Base-by-base conservation (phyloP, 2,329 filamentous ascomycete genomes). In the Pseudogymnoascus sp. region DNA sequence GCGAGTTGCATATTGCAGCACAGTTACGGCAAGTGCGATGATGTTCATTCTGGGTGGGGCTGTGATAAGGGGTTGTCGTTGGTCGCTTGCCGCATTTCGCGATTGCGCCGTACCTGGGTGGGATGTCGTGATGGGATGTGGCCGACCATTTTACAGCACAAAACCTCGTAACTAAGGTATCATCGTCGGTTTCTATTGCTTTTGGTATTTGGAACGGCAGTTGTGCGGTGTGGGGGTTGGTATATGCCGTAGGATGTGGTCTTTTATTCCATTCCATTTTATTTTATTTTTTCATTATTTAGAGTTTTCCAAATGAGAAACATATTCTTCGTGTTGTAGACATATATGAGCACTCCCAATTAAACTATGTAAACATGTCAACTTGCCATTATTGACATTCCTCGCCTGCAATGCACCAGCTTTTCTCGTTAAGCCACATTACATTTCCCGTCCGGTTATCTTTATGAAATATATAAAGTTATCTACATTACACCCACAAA, bases 31-130 rank as follows among this genome's bases (percentile, higher is more conserved):
- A 56, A 34, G 50, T 12, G 28, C 28, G 21, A 34, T 34, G 50
- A 56, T 56, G 28, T 56, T 56, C 28, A 25, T 12, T 56, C 50
- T 56, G 50, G n/a, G 50, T 56, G 50, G 50, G 50, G 34, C 50
- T 56, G 50, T 12, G 46, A 34, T 56, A 10, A 4, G 28, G 50
- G 14, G 25, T 7, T 56, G 50, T 56, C 50, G 50, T 56, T 34
- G 50, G 50, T 56, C 50, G 28, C 25, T 56, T 34, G 16, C n/a
- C 50, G 16, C n/a, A 56, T 56, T 56, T 4, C 10, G 50, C 50
- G 50, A 56, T 56, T 34, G 50, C 50, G 25, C 28, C n/a, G 50
- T 56, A 18, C 50, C n/a, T 56, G 50, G 50, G 50, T 34, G 50
- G 34, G 50, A 56, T 56, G 50, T 56, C 50, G 50, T 56, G 50